Evolutionary conservation across 2,329 filamentous ascomycete species (phyloP), one percentile per base, ranked within the genome.

Genomic region (Xylariomycetidae sp.): DNA sequence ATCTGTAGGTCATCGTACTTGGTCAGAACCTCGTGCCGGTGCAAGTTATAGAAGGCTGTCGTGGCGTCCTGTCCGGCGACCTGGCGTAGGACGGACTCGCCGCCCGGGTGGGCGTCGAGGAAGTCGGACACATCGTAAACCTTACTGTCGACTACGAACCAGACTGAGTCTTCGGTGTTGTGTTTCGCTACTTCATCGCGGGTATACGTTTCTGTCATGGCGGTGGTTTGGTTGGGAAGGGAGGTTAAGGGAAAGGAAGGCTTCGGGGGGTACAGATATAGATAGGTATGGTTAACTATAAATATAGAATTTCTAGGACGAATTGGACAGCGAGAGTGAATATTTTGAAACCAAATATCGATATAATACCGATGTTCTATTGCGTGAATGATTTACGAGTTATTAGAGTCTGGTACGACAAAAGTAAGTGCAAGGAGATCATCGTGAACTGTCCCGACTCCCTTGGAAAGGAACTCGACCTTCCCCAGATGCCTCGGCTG

Each of bases 41-140:
- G 88, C 33, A 95, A 79, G 67, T 94, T 94, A 75, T 94, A 94
- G 63, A 94, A 94, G 36, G 82, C 83, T 22, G 73, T 66, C 2
- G 88, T 94, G 31, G 87, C 86, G 54, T 94, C 88, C 46, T 78
- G 74, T 42, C 88, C 88, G 18, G 85, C 88, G 30, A 90, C 77
- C 62, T 94, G 86, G 34, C 76, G 72, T 23, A 94, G 76, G 16
- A 94, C 87, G 27, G 84, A 80, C 51, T 81, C 79, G 51, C 87
- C 88, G 48, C 87, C 87, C 1, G 88, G 88, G 53, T 94, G 88
- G 15, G 84, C 86, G 55, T 92, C 85, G 48, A 88, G 62, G 59
- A 94, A 94, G 46, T 94, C 86, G 40, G 81, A 82, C 10, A 89
- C 73, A 62, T 94, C 85, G 69, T 94, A 94, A 54, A 94, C 85